Conservation (phyloP, 441 rosid genomes). For the Populus hybrid region DNA sequence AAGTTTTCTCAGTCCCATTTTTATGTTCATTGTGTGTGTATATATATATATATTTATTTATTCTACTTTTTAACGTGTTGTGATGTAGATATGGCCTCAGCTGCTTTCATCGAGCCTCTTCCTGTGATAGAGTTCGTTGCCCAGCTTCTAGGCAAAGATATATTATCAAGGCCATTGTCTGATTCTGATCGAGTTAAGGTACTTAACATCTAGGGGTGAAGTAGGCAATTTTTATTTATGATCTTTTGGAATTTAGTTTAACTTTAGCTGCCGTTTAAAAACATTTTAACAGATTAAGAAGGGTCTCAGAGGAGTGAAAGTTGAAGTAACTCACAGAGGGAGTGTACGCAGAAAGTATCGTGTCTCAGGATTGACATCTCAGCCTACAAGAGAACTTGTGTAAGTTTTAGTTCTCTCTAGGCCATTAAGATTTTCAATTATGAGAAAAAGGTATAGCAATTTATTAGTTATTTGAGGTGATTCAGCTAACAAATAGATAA, state of each 20-base stretch:
- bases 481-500: background rate
- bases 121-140: constrained; percentile 93
- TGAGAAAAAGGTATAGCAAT: background rate
- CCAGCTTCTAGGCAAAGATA: constrained; percentile 85
- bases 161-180: constrained; percentile 68
- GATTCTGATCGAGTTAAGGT: constrained; percentile 98
- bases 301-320: constrained; percentile 53
- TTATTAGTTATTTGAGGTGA: background rate
- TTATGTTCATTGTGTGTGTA: background rate
- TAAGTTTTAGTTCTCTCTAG: constrained; percentile 18
- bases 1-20: background rate
- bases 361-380: constrained; percentile 43
- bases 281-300: constrained; percentile 38
- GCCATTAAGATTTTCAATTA: background rate
- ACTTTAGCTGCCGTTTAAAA: background rate
- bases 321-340: constrained; percentile 52
- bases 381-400: no score
- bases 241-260: background rate
- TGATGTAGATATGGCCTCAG: constrained; percentile 83
- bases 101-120: constrained; percentile 96
- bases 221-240: constrained; percentile 1
- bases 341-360: constrained; percentile 43
- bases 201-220: constrained; percentile 8
- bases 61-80: background rate
- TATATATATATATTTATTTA: background rate